These are phyloP conservation scores for Stephanocyclus meneghinianus DNA, from an alignment of 352 stramenopile genomes.

Conservation along the genomic window DNA sequence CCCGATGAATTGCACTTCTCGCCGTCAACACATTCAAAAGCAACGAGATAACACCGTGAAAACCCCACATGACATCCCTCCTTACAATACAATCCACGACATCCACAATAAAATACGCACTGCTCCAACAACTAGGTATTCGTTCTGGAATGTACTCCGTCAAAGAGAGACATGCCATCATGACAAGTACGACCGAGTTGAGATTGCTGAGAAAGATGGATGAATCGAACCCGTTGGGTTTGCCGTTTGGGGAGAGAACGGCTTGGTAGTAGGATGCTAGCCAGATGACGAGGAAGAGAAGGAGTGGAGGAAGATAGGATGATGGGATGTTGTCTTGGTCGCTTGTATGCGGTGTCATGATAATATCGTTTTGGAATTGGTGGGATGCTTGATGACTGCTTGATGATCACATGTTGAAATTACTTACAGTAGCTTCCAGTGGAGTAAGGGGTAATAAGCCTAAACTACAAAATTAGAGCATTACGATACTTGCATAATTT, in stretches of 20 bases:
- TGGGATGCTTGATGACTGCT: too few species aligned
- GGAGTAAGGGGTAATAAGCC: too few species aligned
- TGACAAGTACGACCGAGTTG: conserved; percentile 19
- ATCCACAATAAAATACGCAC: conserved; percentile 41
- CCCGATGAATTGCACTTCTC: not conserved
- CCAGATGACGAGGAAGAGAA: conserved; percentile 32
- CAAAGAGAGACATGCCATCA: conserved; percentile 28
- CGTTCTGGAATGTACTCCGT: conserved; percentile 30
- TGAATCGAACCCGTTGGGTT: conserved; percentile 25
- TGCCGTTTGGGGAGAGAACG: conserved; percentile 17
- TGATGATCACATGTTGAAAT: too few species aligned
- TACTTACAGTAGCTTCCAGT: too few species aligned
- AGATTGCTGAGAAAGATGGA: conserved; percentile 42
- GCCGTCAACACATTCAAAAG: conserved; percentile 30
- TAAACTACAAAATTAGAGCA: too few species aligned
- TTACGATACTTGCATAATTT: too few species aligned
- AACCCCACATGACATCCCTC: conserved; percentile 27
- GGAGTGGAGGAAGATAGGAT: conserved; percentile 9
- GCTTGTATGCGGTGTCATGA: too few species aligned
- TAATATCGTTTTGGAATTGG: too few species aligned
- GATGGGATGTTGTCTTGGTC: not conserved
- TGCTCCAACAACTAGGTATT: conserved; percentile 35
- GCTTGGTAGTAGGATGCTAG: conserved; percentile 27
- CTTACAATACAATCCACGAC: conserved; percentile 28
- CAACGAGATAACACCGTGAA: conserved; percentile 36